phyloP scores from a whole-genome alignment of 1,139 yeast species.

The Candida mesenterica region DNA sequence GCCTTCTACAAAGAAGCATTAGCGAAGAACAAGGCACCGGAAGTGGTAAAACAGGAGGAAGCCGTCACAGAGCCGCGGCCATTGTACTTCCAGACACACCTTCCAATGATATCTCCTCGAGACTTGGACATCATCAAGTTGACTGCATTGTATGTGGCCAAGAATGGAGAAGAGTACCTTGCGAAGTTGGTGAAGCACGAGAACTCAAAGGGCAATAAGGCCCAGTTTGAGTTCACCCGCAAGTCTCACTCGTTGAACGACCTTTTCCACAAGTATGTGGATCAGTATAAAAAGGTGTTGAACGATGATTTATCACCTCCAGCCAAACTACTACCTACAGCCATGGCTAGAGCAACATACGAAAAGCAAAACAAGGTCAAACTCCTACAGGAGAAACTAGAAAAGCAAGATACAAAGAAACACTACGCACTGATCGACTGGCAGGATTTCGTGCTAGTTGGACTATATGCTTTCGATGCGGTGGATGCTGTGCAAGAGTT shows the following conservation, averaged over 20 bases:
- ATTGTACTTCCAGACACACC: conserved; percentile 48
- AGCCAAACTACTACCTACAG: conserved; percentile 40
- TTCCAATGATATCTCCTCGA: conserved; percentile 57
- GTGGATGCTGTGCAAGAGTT: conserved; percentile 63
- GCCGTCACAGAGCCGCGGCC: conserved; percentile 22
- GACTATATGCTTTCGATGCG: conserved; percentile 64
- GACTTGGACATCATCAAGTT: conserved; percentile 71
- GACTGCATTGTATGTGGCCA: conserved; percentile 68
- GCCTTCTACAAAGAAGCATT: conserved; percentile 48
- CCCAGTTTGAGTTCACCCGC: conserved; percentile 69
- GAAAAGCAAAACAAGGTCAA: conserved; percentile 34
- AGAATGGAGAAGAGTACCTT: conserved; percentile 50
- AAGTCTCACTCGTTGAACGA: conserved; percentile 59
- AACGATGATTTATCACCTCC: conserved; percentile 7
- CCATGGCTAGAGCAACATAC: conserved; percentile 60
- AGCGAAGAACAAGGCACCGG: conserved; percentile 2
- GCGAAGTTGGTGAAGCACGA: conserved; percentile 36
- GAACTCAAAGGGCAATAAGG: conserved; percentile 35
- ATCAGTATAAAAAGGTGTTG: conserved; percentile 46
- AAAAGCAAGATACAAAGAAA: conserved; percentile 32
- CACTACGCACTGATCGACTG: conserved; percentile 82
- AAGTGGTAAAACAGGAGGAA: background rate
- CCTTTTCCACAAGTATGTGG: conserved; percentile 49
- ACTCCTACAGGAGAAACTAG: conserved; percentile 31
- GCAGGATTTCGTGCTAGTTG: conserved; percentile 77